Percentiles rank a stretch among this genome's conserved stretches.
These are phyloP conservation scores for Gynochthodes officinalis DNA, from an alignment of 257 asterid genomes.

Conservation along the genomic window DNA sequence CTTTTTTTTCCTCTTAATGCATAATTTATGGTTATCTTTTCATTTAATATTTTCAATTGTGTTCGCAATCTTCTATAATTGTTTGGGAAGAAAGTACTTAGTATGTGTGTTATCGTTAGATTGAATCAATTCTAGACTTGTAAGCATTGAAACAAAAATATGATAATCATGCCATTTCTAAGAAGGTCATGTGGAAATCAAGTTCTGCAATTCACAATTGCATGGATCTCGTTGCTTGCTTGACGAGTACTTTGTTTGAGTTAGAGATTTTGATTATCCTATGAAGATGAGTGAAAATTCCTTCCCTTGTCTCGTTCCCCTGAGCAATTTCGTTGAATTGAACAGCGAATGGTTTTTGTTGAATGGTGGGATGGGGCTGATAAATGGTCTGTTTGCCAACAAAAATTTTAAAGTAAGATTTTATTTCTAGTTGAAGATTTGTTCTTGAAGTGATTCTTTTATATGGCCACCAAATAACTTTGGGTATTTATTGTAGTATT, in stretches of 20 bases:
- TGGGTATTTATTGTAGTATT: not conserved
- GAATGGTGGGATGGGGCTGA: not conserved
- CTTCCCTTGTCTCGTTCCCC: not conserved
- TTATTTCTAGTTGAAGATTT: not conserved
- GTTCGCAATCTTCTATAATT: not conserved
- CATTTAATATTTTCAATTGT: not conserved
- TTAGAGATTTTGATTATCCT: not conserved
- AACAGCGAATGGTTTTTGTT: not conserved
- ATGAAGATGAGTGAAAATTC: not conserved
- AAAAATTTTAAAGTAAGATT: not conserved
- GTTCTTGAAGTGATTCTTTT: not conserved
- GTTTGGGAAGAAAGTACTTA: not conserved
- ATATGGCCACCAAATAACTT: not conserved
- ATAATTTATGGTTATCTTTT: not conserved
- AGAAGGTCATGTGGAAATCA: not conserved
- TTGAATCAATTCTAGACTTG: not conserved
- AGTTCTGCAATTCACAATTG: not conserved
- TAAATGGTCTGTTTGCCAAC: not conserved
- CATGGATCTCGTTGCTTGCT: not conserved
- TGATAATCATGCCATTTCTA: not conserved
- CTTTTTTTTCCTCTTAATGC: not conserved
- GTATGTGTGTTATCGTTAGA: not conserved
- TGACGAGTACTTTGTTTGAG: not conserved
- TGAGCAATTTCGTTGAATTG: not conserved
- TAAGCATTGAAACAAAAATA: not conserved